These are phyloP conservation scores for Seiridium cupressi DNA, from an alignment of 2,329 filamentous ascomycete genomes.

Conservation along the genomic window DNA sequence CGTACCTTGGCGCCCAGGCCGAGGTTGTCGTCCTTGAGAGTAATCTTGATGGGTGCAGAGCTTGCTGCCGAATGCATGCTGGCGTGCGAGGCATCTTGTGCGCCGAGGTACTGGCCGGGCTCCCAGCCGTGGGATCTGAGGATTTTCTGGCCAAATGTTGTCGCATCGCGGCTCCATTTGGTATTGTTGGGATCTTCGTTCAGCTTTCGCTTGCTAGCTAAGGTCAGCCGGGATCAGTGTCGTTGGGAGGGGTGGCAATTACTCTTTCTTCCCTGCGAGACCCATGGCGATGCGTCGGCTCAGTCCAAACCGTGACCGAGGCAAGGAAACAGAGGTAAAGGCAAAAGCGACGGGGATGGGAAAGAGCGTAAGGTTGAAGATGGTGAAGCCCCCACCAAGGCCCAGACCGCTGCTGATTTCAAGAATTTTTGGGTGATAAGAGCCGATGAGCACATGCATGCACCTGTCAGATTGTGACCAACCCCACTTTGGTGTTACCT, in stretches of 20 bases:
- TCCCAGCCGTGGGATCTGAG: constrained; percentile 88
- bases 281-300: constrained; percentile 49
- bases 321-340: background rate
- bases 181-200: constrained; percentile 94
- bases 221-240: constrained; percentile 9
- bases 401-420: background rate
- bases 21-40: constrained; percentile 86
- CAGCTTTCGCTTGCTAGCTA: constrained; percentile 60
- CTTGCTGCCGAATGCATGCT: constrained; percentile 77
- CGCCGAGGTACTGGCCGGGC: constrained; percentile 80
- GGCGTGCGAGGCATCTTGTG: constrained; percentile 71
- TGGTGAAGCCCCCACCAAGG: constrained; percentile 5
- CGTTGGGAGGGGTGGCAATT: constrained; percentile 15
- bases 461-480: background rate
- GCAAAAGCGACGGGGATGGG: background rate
- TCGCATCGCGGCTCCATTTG: constrained; percentile 80
- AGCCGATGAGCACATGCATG: background rate
- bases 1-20: constrained; percentile 74
- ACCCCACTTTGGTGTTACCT: background rate
- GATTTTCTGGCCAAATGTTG: constrained; percentile 85
- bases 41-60: constrained; percentile 79
- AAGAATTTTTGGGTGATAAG: constrained; percentile 7
- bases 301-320: too few relatives aligned
- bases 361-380: background rate
- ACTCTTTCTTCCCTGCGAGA: constrained; percentile 68